Base-by-base conservation (phyloP, 1,284 basidiomycete genomes). In the Papiliotrema fonsecae region DNA sequence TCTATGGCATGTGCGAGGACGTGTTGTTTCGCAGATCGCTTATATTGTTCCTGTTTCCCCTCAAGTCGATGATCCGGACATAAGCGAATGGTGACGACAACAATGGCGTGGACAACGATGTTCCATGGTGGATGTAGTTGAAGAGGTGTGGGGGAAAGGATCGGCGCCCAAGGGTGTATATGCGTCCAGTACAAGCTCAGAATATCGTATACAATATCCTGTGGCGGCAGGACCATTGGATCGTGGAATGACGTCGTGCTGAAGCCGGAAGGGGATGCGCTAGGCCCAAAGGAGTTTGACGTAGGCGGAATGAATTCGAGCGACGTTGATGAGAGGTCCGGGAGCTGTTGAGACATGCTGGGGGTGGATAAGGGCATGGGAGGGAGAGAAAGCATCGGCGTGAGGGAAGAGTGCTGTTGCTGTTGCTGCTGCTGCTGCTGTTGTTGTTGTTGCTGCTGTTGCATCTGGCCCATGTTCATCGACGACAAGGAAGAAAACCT, bases 141-240 rank as follows among this genome's bases (percentile, higher is more conserved):
- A 14, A 46, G 24, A n/a, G 50, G 52, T 7, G 50, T 49, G 4
- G 67, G 67, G 6, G 62, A 57, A 25, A 73, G 52, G 48, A 75
- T 71, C 2, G 71, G 71, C n/a, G 69, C 67, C 68, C 70, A 73
- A 10, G 72, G 70, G 32, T 67, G 62, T 18, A 75, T 68, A 40
- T 69, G 63, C 1, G 54, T 54, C 47, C 63, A 71, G 58, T 65
- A 75, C 4, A 73, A 50, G 3, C 47, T 45, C 35, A 75, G 65
- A 0, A 73, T 57, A 49, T 73, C 65, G 14, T 62, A 56, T 16
- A 73, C 73, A 14, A 75, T 65, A 42, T 75, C 73, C 45, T 69
- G 64, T 0, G 68, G 52, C 3, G 72, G 72, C 10, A 74, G 54
- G n/a, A 73, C 56, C 14, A 60, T 58, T 3, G 62, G 60, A 50